Base-by-base conservation (phyloP, 306 rosid species). In the Vachellia pachyceras region DNA sequence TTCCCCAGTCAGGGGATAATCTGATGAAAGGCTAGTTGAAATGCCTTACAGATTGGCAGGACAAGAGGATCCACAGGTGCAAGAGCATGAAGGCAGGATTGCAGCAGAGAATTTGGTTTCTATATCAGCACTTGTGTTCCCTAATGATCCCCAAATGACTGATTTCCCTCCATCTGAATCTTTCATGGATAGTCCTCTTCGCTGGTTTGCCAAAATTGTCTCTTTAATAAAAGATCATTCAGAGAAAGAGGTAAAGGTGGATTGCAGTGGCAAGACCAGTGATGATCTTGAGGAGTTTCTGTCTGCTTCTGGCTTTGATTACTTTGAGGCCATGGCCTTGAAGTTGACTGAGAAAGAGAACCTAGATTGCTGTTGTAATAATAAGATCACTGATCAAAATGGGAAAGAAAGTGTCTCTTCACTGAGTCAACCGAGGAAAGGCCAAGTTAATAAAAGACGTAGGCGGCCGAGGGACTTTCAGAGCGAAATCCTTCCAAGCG, bases 291-390 rank as follows among this genome's bases (percentile, higher is more conserved):
- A 77, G 71, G 92, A 85, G 83, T 75, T 85, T 85, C 85, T 81
- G 39, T 87, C 88, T 47, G 79, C 88, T 47, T 77, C 82, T 65
- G 87, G 83, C 63, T 85, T 89, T 67, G 98, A 95, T 82, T 90
- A 86, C 84, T 95, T 93, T 76, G 99, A 95, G 91, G 90, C 88
- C 80, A 90, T 93, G 97, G 90, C 98, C 64, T 82, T 95, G 83
- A 85, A 85, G 75, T 86, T 95, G 84, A 82, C 83, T 0, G 97
- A 91, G 67, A 85, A 87, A 41, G 84, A 83, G 61, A 80, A 22
- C 80, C 85, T 79, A 63, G 91, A 82, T 61, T 84, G 73, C 81
- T 73, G 44, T 64, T 70, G 52, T 22, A 79, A 76, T 20, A 79
- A 76, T 49, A 49, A 49, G 78, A 86, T 58, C 82, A 70, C 40